A percentile compares a stretch with the other conserved stretches of the same genome.
These are phyloP conservation scores for Pseudocercospora eumusae DNA, from an alignment of 2,329 filamentous ascomycete species.

Conservation along the genomic window DNA sequence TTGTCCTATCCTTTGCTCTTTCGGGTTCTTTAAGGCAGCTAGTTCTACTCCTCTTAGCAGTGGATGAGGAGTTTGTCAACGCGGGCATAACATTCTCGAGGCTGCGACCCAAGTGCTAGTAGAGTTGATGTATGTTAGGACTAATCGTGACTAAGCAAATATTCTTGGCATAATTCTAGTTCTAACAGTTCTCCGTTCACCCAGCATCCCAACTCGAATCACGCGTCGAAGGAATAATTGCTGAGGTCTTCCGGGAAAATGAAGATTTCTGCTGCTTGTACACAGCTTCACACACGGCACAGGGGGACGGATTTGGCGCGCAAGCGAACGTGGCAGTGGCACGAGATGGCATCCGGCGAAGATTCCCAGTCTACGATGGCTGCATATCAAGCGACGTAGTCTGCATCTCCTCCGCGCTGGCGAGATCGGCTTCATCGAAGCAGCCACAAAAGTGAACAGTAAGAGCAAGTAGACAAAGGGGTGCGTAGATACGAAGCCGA, in stretches of 20 bases:
- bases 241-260: neutral
- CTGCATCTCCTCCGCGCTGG: neutral
- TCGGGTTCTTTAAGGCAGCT: too few species aligned
- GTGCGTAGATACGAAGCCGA: neutral
- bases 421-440: neutral
- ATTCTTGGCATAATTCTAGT: neutral
- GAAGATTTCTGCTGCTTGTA: neutral
- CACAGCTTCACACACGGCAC: neutral
- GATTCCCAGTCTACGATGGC: neutral
- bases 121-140: too few species aligned
- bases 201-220: neutral
- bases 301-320: neutral
- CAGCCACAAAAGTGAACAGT: neutral
- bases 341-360: neutral
- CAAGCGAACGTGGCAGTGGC: neutral
- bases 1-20: too few species aligned
- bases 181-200: neutral
- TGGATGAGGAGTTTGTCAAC: too few species aligned
- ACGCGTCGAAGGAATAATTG: neutral
- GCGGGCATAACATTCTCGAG: too few species aligned
- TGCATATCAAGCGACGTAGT: neutral
- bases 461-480: neutral
- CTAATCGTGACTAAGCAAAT: neutral
- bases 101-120: too few species aligned
- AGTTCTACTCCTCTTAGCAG: too few species aligned